A percentile compares a stretch with the other conserved stretches of the same genome.
Conservation (phyloP, 257 asterid genomes). For the Solanum verrucosum region DNA sequence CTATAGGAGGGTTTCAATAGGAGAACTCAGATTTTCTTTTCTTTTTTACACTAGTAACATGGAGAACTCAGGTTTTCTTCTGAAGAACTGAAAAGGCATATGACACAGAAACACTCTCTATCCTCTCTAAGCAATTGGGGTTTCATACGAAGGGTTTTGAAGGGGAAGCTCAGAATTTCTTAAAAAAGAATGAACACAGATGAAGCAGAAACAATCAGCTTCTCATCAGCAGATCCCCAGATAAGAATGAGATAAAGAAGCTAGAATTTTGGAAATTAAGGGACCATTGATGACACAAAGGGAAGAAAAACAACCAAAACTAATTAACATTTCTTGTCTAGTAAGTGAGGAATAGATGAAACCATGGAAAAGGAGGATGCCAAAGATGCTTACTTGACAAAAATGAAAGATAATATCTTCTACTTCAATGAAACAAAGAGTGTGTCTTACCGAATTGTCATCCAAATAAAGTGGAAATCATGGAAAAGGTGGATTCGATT, state of each 20-base stretch:
- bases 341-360: background rate
- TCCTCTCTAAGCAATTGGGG: background rate
- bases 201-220: background rate
- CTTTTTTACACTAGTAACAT: no score
- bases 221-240: background rate
- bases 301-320: background rate
- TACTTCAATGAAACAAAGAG: background rate
- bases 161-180: background rate
- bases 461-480: no score
- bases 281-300: background rate
- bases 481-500: background rate
- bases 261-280: background rate
- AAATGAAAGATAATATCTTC: background rate
- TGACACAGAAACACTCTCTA: background rate
- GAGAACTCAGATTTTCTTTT: background rate
- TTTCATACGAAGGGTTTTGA: background rate
- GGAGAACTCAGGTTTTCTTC: background rate
- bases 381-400: background rate
- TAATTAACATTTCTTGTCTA: background rate
- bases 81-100: background rate
- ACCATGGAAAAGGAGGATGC: background rate
- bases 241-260: background rate
- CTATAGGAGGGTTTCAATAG: background rate
- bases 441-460: background rate
- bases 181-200: background rate